Evolutionary conservation across 2,329 filamentous ascomycete genomes (phyloP).

Genomic region (Diaporthe ampelina): DNA sequence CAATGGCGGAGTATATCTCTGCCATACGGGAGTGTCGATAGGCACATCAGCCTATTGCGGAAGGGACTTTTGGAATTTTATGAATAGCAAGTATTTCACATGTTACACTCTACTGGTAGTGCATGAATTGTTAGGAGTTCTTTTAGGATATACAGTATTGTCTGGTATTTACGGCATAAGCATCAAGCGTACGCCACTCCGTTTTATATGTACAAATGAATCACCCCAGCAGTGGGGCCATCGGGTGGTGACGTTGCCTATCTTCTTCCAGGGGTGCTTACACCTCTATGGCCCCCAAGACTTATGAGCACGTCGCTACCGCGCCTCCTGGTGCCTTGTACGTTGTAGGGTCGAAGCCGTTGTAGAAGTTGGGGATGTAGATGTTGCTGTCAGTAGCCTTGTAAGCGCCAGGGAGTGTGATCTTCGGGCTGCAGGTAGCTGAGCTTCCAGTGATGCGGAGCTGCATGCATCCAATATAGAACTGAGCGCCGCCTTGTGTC

Average conservation of each 20-base stretch:
- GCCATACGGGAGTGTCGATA: too few relatives aligned
- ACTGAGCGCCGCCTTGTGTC: slow-evolving; percentile 51
- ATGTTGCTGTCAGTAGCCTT: slow-evolving; percentile 63
- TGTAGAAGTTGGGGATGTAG: slow-evolving; percentile 54
- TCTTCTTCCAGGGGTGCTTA: neutral
- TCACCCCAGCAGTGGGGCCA: too few relatives aligned
- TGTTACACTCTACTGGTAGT: too few relatives aligned
- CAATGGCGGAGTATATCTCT: neutral
- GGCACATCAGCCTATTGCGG: too few relatives aligned
- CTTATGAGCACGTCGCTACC: slow-evolving; percentile 36
- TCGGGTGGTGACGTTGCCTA: too few relatives aligned
- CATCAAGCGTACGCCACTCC: too few relatives aligned
- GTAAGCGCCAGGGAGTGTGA: slow-evolving; percentile 69
- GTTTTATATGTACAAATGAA: too few relatives aligned
- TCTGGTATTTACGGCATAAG: too few relatives aligned
- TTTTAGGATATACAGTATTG: too few relatives aligned
- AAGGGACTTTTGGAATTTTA: neutral
- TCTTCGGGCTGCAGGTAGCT: slow-evolving; percentile 49
- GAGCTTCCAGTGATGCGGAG: slow-evolving; percentile 51
- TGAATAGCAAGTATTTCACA: too few relatives aligned
- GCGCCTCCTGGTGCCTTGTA: slow-evolving; percentile 37
- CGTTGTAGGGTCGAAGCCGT: slow-evolving; percentile 58
- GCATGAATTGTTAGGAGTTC: too few relatives aligned
- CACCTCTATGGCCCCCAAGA: too few relatives aligned
- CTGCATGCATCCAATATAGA: slow-evolving; percentile 56